These are phyloP conservation scores for Aspergillus jensenii DNA, from an alignment of 2,329 filamentous ascomycete species.

Conservation along the genomic window DNA sequence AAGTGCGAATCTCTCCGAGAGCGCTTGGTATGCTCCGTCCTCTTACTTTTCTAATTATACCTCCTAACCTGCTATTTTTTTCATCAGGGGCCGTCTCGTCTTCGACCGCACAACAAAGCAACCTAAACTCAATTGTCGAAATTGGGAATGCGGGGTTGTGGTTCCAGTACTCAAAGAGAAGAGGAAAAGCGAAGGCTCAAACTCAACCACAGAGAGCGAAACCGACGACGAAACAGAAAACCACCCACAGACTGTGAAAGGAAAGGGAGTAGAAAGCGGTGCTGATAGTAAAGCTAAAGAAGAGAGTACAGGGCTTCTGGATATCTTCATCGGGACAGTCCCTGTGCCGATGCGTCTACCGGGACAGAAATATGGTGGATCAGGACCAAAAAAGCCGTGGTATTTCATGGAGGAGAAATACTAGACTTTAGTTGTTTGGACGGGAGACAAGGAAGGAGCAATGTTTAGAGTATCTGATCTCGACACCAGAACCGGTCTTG, in stretches of 20 bases:
- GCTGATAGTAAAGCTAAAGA: neutral
- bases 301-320: conserved; percentile 16
- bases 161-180: conserved; percentile 54
- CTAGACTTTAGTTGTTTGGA: no score
- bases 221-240: neutral
- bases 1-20: conserved; percentile 88
- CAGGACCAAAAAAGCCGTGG: conserved; percentile 23
- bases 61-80: neutral
- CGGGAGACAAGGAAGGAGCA: no score
- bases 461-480: no score
- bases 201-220: neutral
- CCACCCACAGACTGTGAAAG: conserved; percentile 24
- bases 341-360: conserved; percentile 48
- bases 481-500: no score
- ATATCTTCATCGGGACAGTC: conserved; percentile 39
- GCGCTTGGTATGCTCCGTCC: conserved; percentile 70
- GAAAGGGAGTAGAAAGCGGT: conserved; percentile 9
- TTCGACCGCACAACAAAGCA: conserved; percentile 66
- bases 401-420: conserved; percentile 17
- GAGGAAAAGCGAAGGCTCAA: neutral
- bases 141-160: conserved; percentile 94
- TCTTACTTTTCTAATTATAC: neutral
- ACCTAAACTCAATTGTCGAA: conserved; percentile 78
- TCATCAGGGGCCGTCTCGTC: conserved; percentile 70
- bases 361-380: conserved; percentile 19